A percentile compares a stretch with the other conserved stretches of the same genome.
Evolutionary conservation across 768 basidiomycete species (phyloP).

Genomic region (Cyclocybe aegerita): DNA sequence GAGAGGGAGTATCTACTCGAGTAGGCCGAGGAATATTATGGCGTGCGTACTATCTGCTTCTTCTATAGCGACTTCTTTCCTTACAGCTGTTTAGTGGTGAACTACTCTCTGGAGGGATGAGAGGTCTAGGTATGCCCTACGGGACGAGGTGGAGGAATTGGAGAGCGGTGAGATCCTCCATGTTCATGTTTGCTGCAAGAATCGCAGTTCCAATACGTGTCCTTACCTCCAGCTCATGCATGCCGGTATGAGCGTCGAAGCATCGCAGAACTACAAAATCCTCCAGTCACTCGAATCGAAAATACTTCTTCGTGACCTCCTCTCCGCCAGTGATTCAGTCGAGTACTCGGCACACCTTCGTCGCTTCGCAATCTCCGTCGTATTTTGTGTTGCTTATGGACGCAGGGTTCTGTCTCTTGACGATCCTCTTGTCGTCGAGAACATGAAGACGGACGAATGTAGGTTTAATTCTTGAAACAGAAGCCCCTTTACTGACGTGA

Average conservation of each 20-base stretch:
- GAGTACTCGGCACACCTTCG: conserved; percentile 15
- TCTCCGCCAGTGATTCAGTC: conserved; percentile 11
- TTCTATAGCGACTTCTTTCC: neutral
- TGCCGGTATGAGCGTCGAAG: conserved; percentile 23
- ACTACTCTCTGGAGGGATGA: conserved; percentile 30
- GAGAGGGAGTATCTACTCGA: conserved; percentile 31
- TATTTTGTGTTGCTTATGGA: conserved; percentile 13
- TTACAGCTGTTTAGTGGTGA: conserved; percentile 19
- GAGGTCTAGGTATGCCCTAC: conserved; percentile 31
- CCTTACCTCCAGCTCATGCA: conserved; percentile 20
- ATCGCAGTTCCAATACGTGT: neutral
- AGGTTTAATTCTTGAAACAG: conserved; percentile 4
- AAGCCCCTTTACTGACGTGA: neutral
- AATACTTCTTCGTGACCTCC: conserved; percentile 20
- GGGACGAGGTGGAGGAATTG: conserved; percentile 31
- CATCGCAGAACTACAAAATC: conserved; percentile 20
- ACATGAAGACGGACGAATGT: conserved; percentile 19
- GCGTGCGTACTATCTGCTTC: conserved; percentile 15
- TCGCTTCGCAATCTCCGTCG: conserved; percentile 13
- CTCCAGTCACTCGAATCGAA: conserved; percentile 22
- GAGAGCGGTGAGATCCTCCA: conserved; percentile 24
- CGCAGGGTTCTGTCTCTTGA: conserved; percentile 16
- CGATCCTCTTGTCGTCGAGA: conserved; percentile 14
- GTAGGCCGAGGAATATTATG: conserved; percentile 30
- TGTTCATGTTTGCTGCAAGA: neutral